phyloP scores from a whole-genome alignment of 495 filamentous ascomycete species.

The Staphylotrichum tortipilum region DNA sequence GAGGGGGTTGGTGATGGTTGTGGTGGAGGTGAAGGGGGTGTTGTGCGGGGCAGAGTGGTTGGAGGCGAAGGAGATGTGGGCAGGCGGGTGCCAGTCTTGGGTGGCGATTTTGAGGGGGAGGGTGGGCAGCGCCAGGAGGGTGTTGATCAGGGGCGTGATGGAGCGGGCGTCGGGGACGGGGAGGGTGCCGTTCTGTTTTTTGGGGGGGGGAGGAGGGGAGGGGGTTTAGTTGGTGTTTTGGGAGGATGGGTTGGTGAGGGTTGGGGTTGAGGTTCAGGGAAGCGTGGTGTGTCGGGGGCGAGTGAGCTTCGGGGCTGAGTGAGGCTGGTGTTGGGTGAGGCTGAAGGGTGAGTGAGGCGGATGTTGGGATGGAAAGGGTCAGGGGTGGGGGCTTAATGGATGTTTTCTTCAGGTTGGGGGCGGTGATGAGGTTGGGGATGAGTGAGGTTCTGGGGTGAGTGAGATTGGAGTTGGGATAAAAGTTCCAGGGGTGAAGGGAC shows the following conservation, averaged over 20 bases:
- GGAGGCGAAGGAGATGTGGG: conserved; percentile 83
- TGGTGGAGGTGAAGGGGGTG: conserved; percentile 53
- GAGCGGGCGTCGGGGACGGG: conserved; percentile 64
- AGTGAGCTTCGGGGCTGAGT: neutral
- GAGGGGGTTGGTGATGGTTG: conserved; percentile 58
- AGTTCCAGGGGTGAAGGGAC: no score
- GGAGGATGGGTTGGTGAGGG: neutral
- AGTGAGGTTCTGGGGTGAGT: no score
- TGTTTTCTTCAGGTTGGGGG: no score
- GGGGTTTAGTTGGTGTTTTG: neutral
- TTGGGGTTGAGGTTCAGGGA: neutral
- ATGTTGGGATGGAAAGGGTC: no score
- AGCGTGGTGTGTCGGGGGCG: neutral
- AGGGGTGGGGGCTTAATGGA: no score
- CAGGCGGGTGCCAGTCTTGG: conserved; percentile 75
- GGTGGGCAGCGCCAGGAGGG: conserved; percentile 53
- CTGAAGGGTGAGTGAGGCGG: no score
- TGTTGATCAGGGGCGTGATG: conserved; percentile 63
- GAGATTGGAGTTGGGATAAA: no score
- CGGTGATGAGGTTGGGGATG: no score
- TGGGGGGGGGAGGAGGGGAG: no score
- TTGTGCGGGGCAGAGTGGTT: conserved; percentile 57
- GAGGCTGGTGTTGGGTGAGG: no score
- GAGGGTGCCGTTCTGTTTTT: conserved; percentile 78
- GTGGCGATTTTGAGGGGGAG: conserved; percentile 72